phyloP scores from a whole-genome alignment of 257 asterid species.

The Solanum lycopersicoides region DNA sequence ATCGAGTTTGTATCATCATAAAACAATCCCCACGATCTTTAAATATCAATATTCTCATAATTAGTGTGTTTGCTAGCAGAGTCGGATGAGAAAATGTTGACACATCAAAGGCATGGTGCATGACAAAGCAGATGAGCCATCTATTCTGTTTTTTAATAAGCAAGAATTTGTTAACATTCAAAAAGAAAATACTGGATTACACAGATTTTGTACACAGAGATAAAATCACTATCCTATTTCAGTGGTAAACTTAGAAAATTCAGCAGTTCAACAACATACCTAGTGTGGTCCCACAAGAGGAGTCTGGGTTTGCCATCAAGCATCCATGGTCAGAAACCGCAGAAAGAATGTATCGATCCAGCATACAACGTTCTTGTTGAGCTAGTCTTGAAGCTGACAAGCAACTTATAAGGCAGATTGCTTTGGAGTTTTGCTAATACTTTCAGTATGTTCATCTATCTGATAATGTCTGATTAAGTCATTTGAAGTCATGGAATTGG shows the following conservation, averaged over 20 bases:
- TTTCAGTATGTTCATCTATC: constrained; percentile 13
- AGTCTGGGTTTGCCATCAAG: not conserved
- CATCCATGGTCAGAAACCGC: not conserved
- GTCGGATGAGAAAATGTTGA: not conserved
- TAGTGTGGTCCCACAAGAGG: not conserved
- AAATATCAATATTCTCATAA: not conserved
- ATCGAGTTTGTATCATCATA: not conserved
- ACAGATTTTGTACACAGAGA: not conserved
- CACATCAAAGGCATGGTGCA: not conserved
- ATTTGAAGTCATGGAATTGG: constrained; percentile 26
- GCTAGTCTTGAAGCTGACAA: constrained; percentile 22
- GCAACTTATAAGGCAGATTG: constrained; percentile 32
- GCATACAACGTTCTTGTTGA: not conserved
- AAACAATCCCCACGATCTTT: not conserved
- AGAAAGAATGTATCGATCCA: not conserved
- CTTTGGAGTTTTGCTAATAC: constrained; percentile 5
- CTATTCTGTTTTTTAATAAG: not conserved
- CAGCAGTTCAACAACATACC: not conserved
- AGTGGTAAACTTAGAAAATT: not conserved
- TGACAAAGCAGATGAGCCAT: not conserved
- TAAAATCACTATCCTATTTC: not conserved
- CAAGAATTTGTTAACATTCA: not conserved
- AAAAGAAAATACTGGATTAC: not conserved
- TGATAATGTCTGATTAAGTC: constrained; percentile 31
- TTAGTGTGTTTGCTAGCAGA: not conserved